phyloP scores from a whole-genome alignment of 192 early-diverging fungal genomes.

The Gryganskiella cystojenkinii region DNA sequence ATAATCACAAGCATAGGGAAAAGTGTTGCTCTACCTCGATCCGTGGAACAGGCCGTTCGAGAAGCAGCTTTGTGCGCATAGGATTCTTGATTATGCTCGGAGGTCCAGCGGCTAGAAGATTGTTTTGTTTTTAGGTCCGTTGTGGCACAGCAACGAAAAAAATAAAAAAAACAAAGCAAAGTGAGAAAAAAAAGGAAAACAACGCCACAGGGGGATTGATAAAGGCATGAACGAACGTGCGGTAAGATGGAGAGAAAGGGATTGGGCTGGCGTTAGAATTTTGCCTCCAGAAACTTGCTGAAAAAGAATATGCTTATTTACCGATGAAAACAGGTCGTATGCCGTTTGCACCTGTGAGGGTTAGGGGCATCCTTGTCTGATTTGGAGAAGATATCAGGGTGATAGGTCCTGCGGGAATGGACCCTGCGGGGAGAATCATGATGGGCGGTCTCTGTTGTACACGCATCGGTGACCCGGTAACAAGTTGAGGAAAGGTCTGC shows the following conservation, averaged over 20 bases:
- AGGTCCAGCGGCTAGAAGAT: constrained; percentile 25
- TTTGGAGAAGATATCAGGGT: constrained; percentile 11
- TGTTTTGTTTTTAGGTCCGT: too few relatives aligned
- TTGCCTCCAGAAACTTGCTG: neutral
- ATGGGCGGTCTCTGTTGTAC: constrained; percentile 6
- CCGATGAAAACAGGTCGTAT: constrained; percentile 15
- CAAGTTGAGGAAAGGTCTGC: neutral
- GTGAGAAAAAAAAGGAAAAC: neutral
- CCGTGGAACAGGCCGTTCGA: constrained; percentile 34
- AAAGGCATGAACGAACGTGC: too few relatives aligned
- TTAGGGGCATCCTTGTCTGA: constrained; percentile 6
- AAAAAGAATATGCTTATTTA: constrained; percentile 5
- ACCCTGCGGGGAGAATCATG: constrained; percentile 8
- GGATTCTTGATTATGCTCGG: constrained; percentile 41
- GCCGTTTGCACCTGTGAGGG: neutral
- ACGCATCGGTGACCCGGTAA: neutral
- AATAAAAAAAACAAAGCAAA: neutral
- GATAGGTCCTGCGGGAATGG: neutral
- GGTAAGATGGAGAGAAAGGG: neutral
- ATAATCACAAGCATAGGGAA: neutral
- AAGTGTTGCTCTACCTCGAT: too few relatives aligned
- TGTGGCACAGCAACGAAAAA: neutral
- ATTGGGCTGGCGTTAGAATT: too few relatives aligned
- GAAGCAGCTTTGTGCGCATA: constrained; percentile 11
- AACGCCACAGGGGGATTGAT: too few relatives aligned